Evolutionary conservation across 306 rosid species (phyloP).

Genomic region (Dalbergia oliveri): DNA sequence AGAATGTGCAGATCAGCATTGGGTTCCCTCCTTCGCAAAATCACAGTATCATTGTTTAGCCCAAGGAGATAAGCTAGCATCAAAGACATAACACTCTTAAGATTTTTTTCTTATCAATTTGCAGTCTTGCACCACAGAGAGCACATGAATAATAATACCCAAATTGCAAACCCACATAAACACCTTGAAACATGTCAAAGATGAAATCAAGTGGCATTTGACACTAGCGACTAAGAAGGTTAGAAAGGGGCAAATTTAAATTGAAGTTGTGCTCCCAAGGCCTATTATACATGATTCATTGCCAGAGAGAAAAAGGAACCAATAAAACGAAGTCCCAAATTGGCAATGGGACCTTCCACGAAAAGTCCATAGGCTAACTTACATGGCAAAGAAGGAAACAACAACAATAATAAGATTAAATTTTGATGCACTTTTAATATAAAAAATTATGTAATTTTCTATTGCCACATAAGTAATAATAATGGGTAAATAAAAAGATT

Average conservation of each 20-base stretch:
- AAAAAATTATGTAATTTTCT: too few relatives aligned
- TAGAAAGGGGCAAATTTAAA: not conserved
- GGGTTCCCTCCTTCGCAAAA: constrained; percentile 38
- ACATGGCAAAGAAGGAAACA: constrained; percentile 7
- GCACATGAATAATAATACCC: not conserved
- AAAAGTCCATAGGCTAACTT: constrained; percentile 31
- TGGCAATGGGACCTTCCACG: constrained; percentile 31
- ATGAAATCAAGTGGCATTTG: not conserved
- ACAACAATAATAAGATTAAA: not conserved
- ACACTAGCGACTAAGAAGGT: not conserved
- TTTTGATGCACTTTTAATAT: too few relatives aligned
- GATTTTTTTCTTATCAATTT: constrained; percentile 11
- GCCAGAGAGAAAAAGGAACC: constrained; percentile 24
- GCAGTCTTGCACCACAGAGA: not conserved
- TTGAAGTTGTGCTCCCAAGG: constrained; percentile 11
- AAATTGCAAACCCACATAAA: constrained; percentile 22
- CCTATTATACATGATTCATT: not conserved
- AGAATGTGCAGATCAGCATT: constrained; percentile 44
- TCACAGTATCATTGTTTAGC: constrained; percentile 34
- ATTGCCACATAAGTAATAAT: too few relatives aligned
- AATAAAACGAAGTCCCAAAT: not conserved
- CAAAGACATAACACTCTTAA: not conserved
- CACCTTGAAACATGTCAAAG: constrained; percentile 36
- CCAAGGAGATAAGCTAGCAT: constrained; percentile 41
- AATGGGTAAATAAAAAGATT: too few relatives aligned